Conservation (phyloP, 192 early-diverging fungal species). For the Umbelopsis isabellina region DNA sequence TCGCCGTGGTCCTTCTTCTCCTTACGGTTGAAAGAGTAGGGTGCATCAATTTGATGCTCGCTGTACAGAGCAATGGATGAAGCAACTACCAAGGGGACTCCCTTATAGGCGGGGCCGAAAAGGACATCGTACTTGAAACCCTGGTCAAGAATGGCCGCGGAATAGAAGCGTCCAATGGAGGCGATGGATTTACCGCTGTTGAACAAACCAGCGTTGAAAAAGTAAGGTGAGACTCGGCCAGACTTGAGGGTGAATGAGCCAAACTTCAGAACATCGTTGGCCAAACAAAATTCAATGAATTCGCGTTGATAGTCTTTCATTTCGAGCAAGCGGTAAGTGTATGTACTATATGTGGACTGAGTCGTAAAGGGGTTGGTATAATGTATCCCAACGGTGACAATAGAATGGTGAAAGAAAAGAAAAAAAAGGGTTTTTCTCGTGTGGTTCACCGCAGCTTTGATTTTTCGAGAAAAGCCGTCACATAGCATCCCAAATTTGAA, state of each 20-base stretch:
- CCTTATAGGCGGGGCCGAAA: conserved; percentile 99
- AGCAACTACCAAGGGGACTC: conserved; percentile 89
- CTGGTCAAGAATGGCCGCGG: conserved; percentile 77
- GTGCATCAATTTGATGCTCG: conserved; percentile 61
- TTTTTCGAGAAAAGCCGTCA: too few relatives aligned
- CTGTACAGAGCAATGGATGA: conserved; percentile 77
- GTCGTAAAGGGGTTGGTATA: neutral
- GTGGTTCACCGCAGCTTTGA: neutral
- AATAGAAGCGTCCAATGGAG: conserved; percentile 88
- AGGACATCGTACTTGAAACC: conserved; percentile 80
- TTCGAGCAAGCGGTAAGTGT: neutral
- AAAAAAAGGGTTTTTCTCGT: neutral
- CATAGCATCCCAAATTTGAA: too few relatives aligned
- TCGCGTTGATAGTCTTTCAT: conserved; percentile 86
- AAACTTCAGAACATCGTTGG: conserved; percentile 85
- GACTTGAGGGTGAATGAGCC: conserved; percentile 94
- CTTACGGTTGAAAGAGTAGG: conserved; percentile 97
- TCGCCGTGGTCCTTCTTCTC: conserved; percentile 99
- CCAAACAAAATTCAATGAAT: conserved; percentile 92
- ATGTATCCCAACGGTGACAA: neutral
- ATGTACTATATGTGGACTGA: too few relatives aligned
- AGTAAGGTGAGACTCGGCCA: conserved; percentile 95
- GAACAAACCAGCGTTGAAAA: conserved; percentile 98
- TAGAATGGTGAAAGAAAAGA: conserved; percentile 7
- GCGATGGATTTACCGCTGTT: conserved; percentile 85